These are phyloP conservation scores for Colletotrichum kahawae DNA, from an alignment of 2,329 filamentous ascomycete genomes.

Conservation along the genomic window DNA sequence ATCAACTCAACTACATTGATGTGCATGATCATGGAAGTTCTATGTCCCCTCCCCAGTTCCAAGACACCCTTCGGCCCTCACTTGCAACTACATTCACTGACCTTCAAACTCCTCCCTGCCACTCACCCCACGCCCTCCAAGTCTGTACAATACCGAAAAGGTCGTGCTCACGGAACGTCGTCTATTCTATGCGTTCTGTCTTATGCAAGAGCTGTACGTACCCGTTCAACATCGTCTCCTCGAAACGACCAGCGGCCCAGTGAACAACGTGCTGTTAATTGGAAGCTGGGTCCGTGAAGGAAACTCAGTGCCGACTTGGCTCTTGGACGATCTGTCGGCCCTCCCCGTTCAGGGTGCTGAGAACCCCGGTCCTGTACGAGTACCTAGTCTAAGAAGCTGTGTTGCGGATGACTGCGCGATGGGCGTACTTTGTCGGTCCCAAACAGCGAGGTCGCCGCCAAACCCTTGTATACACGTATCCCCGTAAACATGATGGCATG, in stretches of 20 bases:
- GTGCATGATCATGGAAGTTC: not conserved
- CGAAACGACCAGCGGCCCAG: not conserved
- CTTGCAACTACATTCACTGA: not conserved
- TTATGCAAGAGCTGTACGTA: not conserved
- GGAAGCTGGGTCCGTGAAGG: not conserved
- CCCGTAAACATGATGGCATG: not conserved
- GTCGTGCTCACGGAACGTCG: not conserved
- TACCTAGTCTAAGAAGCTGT: not conserved
- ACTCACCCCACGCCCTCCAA: not conserved
- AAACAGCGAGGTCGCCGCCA: not conserved
- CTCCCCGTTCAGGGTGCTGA: not conserved
- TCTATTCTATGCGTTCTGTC: not conserved
- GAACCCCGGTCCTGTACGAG: not conserved
- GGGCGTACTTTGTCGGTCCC: not conserved
- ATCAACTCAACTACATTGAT: not conserved
- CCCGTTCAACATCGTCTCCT: not conserved
- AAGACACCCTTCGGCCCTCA: not conserved
- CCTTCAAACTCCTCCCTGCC: not conserved
- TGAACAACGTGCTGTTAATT: not conserved
- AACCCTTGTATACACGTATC: not conserved
- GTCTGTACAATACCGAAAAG: not conserved
- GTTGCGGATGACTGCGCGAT: not conserved
- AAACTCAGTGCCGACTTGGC: slow-evolving; percentile 8
- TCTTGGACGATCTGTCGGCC: not conserved
- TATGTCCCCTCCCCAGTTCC: not conserved